Conservation (phyloP, 2,329 filamentous ascomycete species). For the Colletotrichum sojae region DNA sequence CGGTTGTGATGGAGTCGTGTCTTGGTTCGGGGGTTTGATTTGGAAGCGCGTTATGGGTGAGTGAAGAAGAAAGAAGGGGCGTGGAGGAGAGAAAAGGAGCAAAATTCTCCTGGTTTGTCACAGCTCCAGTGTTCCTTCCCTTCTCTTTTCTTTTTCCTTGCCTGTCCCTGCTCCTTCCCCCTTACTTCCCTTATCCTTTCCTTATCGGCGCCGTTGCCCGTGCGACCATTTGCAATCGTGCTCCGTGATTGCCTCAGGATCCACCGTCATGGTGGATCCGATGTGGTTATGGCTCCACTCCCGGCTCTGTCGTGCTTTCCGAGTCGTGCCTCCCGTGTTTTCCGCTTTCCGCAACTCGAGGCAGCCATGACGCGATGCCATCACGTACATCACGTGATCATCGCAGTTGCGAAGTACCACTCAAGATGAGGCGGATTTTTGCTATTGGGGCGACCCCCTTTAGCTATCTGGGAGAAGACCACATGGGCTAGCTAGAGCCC, state of each 20-base stretch:
- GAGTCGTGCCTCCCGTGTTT: constrained; percentile 1
- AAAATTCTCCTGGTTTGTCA: constrained; percentile 28
- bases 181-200: too few relatives aligned
- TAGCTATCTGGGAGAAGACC: too few relatives aligned
- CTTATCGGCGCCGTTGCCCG: constrained; percentile 7
- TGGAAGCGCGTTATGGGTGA: neutral
- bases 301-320: neutral
- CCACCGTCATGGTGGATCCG: constrained; percentile 16
- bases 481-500: too few relatives aligned
- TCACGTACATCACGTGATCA: neutral
- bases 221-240: constrained; percentile 8
- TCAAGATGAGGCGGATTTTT: too few relatives aligned
- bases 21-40: neutral
- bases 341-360: constrained; percentile 1
- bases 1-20: neutral
- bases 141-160: too few relatives aligned
- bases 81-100: constrained; percentile 3
- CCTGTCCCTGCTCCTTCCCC: neutral
- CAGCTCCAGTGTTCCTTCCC: neutral
- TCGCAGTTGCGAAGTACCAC: too few relatives aligned
- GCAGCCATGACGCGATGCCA: constrained; percentile 13
- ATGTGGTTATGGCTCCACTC: constrained; percentile 5
- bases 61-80: neutral
- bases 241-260: too few relatives aligned
- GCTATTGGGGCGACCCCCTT: too few relatives aligned